Base-by-base conservation (phyloP, 2,329 filamentous ascomycete species). In the Fusarium secorum region DNA sequence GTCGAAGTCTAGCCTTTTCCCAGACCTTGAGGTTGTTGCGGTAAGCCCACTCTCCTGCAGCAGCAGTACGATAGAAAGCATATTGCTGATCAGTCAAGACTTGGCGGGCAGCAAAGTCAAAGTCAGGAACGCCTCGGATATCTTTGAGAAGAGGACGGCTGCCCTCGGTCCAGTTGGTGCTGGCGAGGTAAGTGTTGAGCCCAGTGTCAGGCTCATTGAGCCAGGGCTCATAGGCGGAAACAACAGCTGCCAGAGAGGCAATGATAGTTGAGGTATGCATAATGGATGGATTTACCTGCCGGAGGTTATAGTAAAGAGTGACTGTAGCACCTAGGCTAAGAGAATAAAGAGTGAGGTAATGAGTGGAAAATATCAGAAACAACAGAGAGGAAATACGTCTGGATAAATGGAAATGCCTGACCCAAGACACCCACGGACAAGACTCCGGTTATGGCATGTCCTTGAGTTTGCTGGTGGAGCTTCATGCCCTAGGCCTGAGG, bases 21-120 rank as follows among this genome's bases (percentile, higher is more conserved):
- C 81, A 87, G 42, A 84, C 80, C 60, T 86, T 84, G 10, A 87
- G 79, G 74, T 86, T 86, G 77, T 86, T 84, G 51, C 84, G 81
- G 79, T 87, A 86, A 1, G 81, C 71, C 83, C 82, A 86, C 73
- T 86, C 85, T 49, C 84, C 83, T 7, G 81, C 84, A 11, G 84
- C 83, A 20, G 82, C 85, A 60, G 82, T 83, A 32, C 84, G 82
- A 77, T 86, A 86, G 78, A 84, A 86, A 18, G 84, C 81, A 66
- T 85, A 86, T 32, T 81, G 72, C 26, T 80, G 78, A 33, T 73
- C 74, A 56, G 80, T 80, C 69, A 86, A 77, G 66, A 81, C 78
- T 60, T 83, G 81, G 17, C 82, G 79, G 22, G 84, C 85, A 7
- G 82, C 83, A 76, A 79, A 86, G 55, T 86, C 84, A 60, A 87